Evolutionary conservation across 2,329 filamentous ascomycete species (phyloP), one percentile per base, ranked within the genome.

Genomic region (Colletotrichum sp.): DNA sequence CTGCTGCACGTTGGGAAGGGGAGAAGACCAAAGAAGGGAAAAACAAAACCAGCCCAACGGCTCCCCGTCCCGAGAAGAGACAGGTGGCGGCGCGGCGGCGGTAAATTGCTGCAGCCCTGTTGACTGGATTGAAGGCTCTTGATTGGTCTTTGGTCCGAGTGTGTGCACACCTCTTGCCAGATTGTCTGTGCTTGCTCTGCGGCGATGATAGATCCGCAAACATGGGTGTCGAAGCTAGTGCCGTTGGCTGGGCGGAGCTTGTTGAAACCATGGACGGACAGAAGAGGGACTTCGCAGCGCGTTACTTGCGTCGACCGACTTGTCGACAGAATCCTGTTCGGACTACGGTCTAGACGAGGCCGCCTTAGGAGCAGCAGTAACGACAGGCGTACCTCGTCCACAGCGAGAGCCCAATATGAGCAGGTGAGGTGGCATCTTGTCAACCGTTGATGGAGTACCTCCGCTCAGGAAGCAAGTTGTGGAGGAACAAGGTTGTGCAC

Each of bases 101-200:
- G 28, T 21, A 34, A 34, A 26, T 30, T 64, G 43, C 55, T 69
- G 72, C 72, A 75, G 72, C 72, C 72, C 68, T 75, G 68, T 55
- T 36, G 72, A 58, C 36, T 75, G 52, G n/a, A 13, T 16, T 70
- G 21, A 5, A 36, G 21, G 24, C 61, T 15, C 18, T 16, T 71
- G n/a, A 24, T 71, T 71, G 72, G 61, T 26, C 24, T 18, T 38
- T 15, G 66, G 36, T 66, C 68, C 72, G 61, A 66, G 26, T 30
- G 36, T 62, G 61, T 62, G 61, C 61, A 71, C 52, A 26, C 8
- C 26, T n/a, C n/a, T 38, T 21, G 12, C 64, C 18, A 36, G n/a
- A 55, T 55, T 66, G 64, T 58, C 65, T 36, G 66, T 68, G 48
- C 32, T 58, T 58, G 52, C 30, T 34, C n/a, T 68, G 66, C 48